Evolutionary conservation across 2,329 filamentous ascomycete species (phyloP).

Genomic region (Proliferodiscus dingleyae): DNA sequence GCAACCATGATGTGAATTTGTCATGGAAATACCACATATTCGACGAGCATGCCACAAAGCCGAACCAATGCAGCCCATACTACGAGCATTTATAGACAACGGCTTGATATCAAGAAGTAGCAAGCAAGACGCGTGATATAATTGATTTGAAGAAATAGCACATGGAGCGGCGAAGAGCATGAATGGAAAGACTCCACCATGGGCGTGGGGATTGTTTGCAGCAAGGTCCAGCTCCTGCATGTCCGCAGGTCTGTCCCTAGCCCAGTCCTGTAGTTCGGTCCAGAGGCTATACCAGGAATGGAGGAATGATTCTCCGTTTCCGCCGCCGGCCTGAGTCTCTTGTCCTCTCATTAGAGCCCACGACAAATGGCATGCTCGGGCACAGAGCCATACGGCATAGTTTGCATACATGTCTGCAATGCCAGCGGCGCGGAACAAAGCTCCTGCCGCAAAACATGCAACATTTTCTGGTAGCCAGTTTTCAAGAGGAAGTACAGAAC

Average conservation of each 20-base stretch:
- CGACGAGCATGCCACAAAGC: conserved; percentile 50
- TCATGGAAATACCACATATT: conserved; percentile 51
- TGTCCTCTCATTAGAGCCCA: conserved; percentile 43
- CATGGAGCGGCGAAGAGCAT: conserved; percentile 50
- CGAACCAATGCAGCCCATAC: conserved; percentile 28
- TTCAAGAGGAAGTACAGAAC: conserved; percentile 43
- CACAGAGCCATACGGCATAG: conserved; percentile 52
- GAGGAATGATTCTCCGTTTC: conserved; percentile 36
- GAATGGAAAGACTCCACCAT: conserved; percentile 5
- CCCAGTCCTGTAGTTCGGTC: conserved; percentile 47
- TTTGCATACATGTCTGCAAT: conserved; percentile 53
- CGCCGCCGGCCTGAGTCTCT: conserved; percentile 43
- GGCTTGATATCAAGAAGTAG: conserved; percentile 45
- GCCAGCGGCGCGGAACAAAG: background rate
- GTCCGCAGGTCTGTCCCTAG: conserved; percentile 40
- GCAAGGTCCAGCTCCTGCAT: conserved; percentile 26
- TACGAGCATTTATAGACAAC: conserved; percentile 34
- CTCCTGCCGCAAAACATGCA: too few species aligned
- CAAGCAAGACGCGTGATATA: conserved; percentile 52
- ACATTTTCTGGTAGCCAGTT: conserved; percentile 41
- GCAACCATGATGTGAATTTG: conserved; percentile 51
- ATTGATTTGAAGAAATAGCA: conserved; percentile 52
- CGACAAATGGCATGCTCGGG: conserved; percentile 47
- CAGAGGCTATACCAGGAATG: conserved; percentile 44
- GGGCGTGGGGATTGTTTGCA: background rate